A percentile compares a stretch with the other conserved stretches of the same genome.
These are phyloP conservation scores for Nakaseomyces bracarensis DNA, from an alignment of 1,139 yeast genomes.

Conservation along the genomic window DNA sequence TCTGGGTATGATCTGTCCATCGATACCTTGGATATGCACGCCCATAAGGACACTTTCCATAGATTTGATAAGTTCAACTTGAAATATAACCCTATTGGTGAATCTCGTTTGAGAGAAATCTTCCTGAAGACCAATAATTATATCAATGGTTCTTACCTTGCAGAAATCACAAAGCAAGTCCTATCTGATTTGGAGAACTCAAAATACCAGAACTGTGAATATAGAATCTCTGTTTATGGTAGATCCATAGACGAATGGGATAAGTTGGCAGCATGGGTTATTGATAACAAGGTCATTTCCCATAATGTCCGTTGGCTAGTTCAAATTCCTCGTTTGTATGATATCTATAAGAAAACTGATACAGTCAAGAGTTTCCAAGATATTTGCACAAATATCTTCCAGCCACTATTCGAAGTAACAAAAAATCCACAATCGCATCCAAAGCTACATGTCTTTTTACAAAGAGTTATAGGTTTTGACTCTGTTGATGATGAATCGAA, in stretches of 20 bases:
- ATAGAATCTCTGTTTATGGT: slow-evolving; percentile 90
- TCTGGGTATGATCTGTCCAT: slow-evolving; percentile 93
- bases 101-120: slow-evolving; percentile 90
- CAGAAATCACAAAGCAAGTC: slow-evolving; percentile 90
- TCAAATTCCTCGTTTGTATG: slow-evolving; percentile 90
- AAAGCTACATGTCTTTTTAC: slow-evolving; percentile 75
- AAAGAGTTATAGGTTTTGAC: slow-evolving; percentile 94
- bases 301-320: slow-evolving; percentile 96
- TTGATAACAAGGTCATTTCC: slow-evolving; percentile 83
- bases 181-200: slow-evolving; percentile 88
- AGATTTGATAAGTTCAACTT: slow-evolving; percentile 95
- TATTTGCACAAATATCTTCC: slow-evolving; percentile 66
- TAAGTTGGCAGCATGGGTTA: slow-evolving; percentile 87
- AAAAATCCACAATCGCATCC: slow-evolving; percentile 80
- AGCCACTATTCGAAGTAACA: slow-evolving; percentile 89
- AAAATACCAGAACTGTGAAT: slow-evolving; percentile 95
- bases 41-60: slow-evolving; percentile 96
- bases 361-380: slow-evolving; percentile 67
- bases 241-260: slow-evolving; percentile 90
- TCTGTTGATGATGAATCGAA: slow-evolving; percentile 98
- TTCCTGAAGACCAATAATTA: slow-evolving; percentile 92
- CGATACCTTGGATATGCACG: slow-evolving; percentile 98
- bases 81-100: slow-evolving; percentile 97
- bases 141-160: slow-evolving; percentile 79
- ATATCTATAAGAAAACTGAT: slow-evolving; percentile 72